phyloP scores from a whole-genome alignment of 331 rosid genomes.

The Quercus lobata region DNA sequence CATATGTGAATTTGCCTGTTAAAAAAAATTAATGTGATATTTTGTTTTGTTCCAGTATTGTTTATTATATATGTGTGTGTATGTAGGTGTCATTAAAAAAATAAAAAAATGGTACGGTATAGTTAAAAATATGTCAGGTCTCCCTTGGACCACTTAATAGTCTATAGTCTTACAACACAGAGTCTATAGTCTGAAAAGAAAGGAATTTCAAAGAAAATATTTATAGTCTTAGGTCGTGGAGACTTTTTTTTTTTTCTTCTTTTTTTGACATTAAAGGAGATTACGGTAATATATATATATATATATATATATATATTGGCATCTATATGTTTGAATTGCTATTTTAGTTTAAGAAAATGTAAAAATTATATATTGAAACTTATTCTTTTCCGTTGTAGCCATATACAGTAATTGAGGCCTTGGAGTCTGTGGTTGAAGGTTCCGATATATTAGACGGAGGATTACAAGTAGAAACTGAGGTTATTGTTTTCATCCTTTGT shows the following conservation, averaged over 20 bases:
- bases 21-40: too few species aligned
- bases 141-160: too few species aligned
- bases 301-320: background rate
- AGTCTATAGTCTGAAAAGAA: too few species aligned
- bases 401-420: slow-evolving; percentile 70
- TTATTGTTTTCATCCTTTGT: slow-evolving; percentile 18
- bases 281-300: too few species aligned
- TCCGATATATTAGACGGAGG: slow-evolving; percentile 54
- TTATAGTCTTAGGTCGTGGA: slow-evolving; percentile 63
- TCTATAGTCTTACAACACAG: too few species aligned
- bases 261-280: slow-evolving; percentile 72
- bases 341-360: slow-evolving; percentile 14
- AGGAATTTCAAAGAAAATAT: background rate
- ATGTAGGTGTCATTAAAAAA: too few species aligned
- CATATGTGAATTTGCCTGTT: too few species aligned
- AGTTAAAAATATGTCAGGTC: too few species aligned
- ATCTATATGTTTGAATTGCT: background rate
- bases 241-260: slow-evolving; percentile 79
- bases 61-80: too few species aligned
- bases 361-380: slow-evolving; percentile 7
- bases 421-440: slow-evolving; percentile 77
- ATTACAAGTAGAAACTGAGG: slow-evolving; percentile 70
- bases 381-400: slow-evolving; percentile 53
- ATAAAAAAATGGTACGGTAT: too few species aligned
- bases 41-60: too few species aligned